Conservation (phyloP, 2,329 filamentous ascomycete species). For the Davidsoniella neocaledoniae region DNA sequence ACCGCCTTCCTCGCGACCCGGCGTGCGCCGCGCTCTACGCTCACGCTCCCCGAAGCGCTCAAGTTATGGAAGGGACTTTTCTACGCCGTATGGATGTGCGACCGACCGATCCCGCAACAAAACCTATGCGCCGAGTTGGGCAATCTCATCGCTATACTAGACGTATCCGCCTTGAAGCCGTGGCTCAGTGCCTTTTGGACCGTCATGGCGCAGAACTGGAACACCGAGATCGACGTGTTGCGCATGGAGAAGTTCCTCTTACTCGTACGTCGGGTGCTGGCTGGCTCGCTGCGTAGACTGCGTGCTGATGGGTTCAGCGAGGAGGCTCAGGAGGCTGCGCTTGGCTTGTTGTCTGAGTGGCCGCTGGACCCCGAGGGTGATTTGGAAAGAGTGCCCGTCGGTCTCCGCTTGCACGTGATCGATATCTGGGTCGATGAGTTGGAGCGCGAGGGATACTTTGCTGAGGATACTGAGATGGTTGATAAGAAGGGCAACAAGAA, state of each 20-base stretch:
- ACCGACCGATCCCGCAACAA: constrained; percentile 77
- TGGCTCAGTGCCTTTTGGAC: constrained; percentile 43
- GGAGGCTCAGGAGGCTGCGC: constrained; percentile 11
- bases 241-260: constrained; percentile 88
- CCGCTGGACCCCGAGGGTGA: constrained; percentile 21
- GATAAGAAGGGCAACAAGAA: constrained; percentile 22
- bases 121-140: constrained; percentile 64
- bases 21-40: constrained; percentile 17
- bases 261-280: constrained; percentile 63
- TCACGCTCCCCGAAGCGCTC: constrained; percentile 54
- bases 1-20: constrained; percentile 55
- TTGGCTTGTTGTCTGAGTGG: constrained; percentile 18
- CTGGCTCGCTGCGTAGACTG: constrained; percentile 39
- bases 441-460: constrained; percentile 46
- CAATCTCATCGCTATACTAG: constrained; percentile 27
- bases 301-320: constrained; percentile 2
- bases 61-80: constrained; percentile 94
- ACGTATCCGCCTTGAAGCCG: constrained; percentile 33
- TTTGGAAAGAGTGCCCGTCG: constrained; percentile 56
- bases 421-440: constrained; percentile 89
- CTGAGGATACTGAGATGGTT: constrained; percentile 22
- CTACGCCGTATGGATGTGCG: constrained; percentile 87
- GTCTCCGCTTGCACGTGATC: constrained; percentile 68
- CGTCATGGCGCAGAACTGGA: constrained; percentile 53
- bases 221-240: constrained; percentile 52